phyloP scores from a whole-genome alignment of 208 protist species.

The Trypanosoma scelopori region DNA sequence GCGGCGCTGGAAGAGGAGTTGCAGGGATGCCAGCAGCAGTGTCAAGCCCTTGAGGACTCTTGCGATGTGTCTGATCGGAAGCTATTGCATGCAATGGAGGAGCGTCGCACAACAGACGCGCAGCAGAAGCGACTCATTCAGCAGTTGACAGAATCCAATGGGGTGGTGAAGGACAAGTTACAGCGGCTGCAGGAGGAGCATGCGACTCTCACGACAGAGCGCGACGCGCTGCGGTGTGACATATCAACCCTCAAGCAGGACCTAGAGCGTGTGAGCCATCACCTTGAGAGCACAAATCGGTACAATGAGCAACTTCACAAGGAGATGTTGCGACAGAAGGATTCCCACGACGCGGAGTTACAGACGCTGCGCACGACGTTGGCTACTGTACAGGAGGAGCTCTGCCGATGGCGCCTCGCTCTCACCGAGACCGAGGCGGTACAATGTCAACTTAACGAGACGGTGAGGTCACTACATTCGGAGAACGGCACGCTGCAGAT shows the following conservation, averaged over 20 bases:
- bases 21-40: too few relatives aligned
- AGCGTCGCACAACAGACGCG: slow-evolving; percentile 6
- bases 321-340: slow-evolving; percentile 32
- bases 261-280: slow-evolving; percentile 38
- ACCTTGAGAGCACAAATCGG: slow-evolving; percentile 43
- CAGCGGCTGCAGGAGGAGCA: slow-evolving; percentile 24
- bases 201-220: slow-evolving; percentile 25
- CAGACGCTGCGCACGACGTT: slow-evolving; percentile 29
- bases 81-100: too few relatives aligned
- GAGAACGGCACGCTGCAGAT: slow-evolving; percentile 39
- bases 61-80: too few relatives aligned
- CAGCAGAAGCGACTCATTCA: slow-evolving; percentile 29
- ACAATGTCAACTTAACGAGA: slow-evolving; percentile 31
- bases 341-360: slow-evolving; percentile 46
- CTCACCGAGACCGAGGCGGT: slow-evolving; percentile 47
- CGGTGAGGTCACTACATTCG: slow-evolving; percentile 47
- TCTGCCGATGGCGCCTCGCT: slow-evolving; percentile 40
- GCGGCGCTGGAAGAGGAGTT: too few relatives aligned
- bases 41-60: too few relatives aligned
- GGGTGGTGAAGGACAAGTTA: slow-evolving; percentile 37
- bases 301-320: slow-evolving; percentile 58
- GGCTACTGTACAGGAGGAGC: slow-evolving; percentile 49
- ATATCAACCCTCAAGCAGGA: slow-evolving; percentile 9
- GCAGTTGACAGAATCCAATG: slow-evolving; percentile 33
- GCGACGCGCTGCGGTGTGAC: slow-evolving; percentile 35